These are phyloP conservation scores for Serendipita sp. DNA, from an alignment of 768 basidiomycete species.

Conservation along the genomic window DNA sequence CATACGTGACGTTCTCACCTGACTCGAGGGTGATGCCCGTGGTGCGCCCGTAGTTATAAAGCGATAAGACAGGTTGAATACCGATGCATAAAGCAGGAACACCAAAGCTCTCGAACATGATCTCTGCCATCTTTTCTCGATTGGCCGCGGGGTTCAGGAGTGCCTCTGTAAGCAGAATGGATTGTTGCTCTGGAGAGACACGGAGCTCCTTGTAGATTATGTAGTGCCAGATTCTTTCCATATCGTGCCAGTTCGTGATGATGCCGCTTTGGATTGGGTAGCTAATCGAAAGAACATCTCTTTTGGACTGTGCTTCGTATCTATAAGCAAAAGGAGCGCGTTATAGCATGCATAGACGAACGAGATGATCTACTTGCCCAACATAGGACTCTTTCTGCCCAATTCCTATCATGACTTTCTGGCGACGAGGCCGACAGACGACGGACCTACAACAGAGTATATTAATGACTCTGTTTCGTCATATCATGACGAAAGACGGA, in stretches of 20 bases:
- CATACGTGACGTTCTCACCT: constrained; percentile 58
- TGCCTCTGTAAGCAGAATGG: constrained; percentile 79
- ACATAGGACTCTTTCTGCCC: constrained; percentile 66
- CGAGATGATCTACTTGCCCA: constrained; percentile 26
- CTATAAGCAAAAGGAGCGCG: constrained; percentile 22
- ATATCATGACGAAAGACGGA: constrained; percentile 15
- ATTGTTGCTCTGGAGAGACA: constrained; percentile 85
- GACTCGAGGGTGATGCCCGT: constrained; percentile 62
- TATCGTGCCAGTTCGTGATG: constrained; percentile 62
- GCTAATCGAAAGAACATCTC: constrained; percentile 53
- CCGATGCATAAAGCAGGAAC: constrained; percentile 83
- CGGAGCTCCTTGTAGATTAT: constrained; percentile 83
- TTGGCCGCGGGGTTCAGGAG: constrained; percentile 76
- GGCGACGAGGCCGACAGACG: constrained; percentile 56
- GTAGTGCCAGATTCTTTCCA: constrained; percentile 64
- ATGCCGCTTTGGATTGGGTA: constrained; percentile 59
- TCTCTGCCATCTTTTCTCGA: constrained; percentile 65
- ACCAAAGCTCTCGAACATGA: constrained; percentile 95
- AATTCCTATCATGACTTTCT: constrained; percentile 66
- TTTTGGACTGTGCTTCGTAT: constrained; percentile 58
- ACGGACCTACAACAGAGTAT: constrained; percentile 30
- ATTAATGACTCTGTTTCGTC: background rate
- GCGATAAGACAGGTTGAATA: constrained; percentile 79
- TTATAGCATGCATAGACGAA: background rate
- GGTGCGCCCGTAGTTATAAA: constrained; percentile 53